Conservation (phyloP, 306 rosid species). For the Arachis hypogaea region DNA sequence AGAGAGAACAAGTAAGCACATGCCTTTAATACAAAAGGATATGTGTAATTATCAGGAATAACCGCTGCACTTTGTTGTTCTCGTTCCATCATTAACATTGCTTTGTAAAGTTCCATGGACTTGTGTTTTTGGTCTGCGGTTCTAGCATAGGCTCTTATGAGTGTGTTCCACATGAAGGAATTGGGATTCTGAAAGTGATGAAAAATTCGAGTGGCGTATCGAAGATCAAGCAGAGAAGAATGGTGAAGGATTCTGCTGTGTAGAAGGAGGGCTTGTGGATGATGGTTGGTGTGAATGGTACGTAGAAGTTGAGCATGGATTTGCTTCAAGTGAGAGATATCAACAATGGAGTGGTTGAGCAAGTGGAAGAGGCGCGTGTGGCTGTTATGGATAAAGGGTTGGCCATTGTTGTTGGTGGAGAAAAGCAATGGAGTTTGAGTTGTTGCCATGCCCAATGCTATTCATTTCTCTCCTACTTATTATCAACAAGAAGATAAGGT, state of each 20-base stretch:
- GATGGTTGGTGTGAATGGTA: slow-evolving; percentile 42
- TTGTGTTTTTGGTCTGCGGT: slow-evolving; percentile 45
- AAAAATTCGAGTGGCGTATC: slow-evolving; percentile 64
- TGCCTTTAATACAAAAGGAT: slow-evolving; percentile 75
- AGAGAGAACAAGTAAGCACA: slow-evolving; percentile 66
- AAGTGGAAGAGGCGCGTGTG: slow-evolving; percentile 54
- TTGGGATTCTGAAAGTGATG: slow-evolving; percentile 54
- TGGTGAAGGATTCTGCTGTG: slow-evolving; percentile 57
- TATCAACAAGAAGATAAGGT: no score
- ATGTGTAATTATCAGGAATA: slow-evolving; percentile 64
- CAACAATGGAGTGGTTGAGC: slow-evolving; percentile 39
- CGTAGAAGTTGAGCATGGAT: slow-evolving; percentile 83
- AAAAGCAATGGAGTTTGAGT: slow-evolving; percentile 26
- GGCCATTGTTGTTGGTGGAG: slow-evolving; percentile 25
- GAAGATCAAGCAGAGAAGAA: slow-evolving; percentile 48
- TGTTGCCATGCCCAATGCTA: slow-evolving; percentile 33
- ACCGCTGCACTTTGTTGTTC: slow-evolving; percentile 35
- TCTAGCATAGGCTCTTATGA: slow-evolving; percentile 68
- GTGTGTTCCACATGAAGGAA: slow-evolving; percentile 88
- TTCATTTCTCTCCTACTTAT: neutral
- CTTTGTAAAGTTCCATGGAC: slow-evolving; percentile 53
- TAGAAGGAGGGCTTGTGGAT: slow-evolving; percentile 56
- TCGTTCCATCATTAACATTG: slow-evolving; percentile 44
- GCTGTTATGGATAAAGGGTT: slow-evolving; percentile 20
- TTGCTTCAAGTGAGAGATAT: slow-evolving; percentile 62